Percentiles rank a stretch among this genome's conserved stretches.
Evolutionary conservation across 2,329 filamentous ascomycete species (phyloP).

Genomic region (Xylaria polymorpha): DNA sequence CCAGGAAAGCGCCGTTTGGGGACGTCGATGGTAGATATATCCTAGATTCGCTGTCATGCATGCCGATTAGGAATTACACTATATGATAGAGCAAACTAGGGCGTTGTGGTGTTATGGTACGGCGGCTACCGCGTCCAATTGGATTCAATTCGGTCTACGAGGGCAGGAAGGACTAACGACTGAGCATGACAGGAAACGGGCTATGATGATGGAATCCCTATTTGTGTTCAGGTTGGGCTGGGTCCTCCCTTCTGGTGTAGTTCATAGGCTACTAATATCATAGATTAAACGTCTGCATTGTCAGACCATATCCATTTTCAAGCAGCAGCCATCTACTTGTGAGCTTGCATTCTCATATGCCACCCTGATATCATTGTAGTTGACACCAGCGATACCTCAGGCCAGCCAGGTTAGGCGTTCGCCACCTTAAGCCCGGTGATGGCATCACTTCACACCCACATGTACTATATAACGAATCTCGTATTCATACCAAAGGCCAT

Average conservation of each 20-base stretch:
- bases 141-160: neutral
- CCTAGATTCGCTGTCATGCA: neutral
- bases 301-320: neutral
- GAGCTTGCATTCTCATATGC: too few relatives aligned
- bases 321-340: too few relatives aligned
- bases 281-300: neutral
- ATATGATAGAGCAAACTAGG: constrained; percentile 10
- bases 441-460: neutral
- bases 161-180: neutral
- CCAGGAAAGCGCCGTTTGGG: constrained; percentile 36
- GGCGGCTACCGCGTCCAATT: neutral
- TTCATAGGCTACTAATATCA: neutral
- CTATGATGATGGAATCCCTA: constrained; percentile 22
- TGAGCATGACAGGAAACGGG: constrained; percentile 15
- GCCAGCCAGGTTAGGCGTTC: neutral
- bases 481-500: neutral
- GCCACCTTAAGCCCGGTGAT: neutral
- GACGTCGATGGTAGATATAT: constrained; percentile 38
- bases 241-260: neutral
- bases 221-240: neutral
- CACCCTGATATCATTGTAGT: neutral
- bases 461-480: neutral
- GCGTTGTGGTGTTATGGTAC: constrained; percentile 28
- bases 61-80: neutral
- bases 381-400: neutral